Evolutionary conservation across 23 red algal genomes (phyloP), one percentile per base, ranked within the genome.

Genomic region (Chondrus crispus): DNA sequence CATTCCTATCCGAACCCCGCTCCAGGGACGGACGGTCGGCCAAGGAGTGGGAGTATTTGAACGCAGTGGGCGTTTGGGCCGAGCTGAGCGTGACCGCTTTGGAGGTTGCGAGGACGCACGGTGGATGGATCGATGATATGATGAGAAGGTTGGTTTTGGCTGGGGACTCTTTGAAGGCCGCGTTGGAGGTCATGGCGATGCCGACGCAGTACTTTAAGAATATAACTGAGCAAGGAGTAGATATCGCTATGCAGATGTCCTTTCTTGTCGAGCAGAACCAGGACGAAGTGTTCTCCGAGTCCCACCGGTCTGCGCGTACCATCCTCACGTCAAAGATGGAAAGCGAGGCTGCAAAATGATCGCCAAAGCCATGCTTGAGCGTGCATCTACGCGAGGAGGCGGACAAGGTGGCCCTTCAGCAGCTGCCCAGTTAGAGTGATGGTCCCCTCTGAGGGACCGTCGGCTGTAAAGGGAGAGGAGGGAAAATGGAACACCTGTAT

Each of bases 1-100:
- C 58, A 13, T 85, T 68, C 28, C 37, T 66, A 20, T 44, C 81
- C 4, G 51, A 43, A 6, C 81, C 68, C 26, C 62, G 55, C 53
- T 36, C 4, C 54, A 85, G 68, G 81, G 77, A 82, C 28, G 46
- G 9, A 54, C 77, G 77, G 10, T 54, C 77, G 4, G 40, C 77
- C 8, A 82, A 85, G 39, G 42, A 69, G 30, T 85, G 81, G 81
- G 58, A 69, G 81, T 85, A 85, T 42, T 19, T 36, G 10, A 85
- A 68, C 46, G 81, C 81, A 24, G 81, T 57, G 5, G 81, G 81
- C 5, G 81, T 85, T 4, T 85, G 53, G 81, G 53, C 52, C 37
- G 81, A 85, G 5, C 5, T 85, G 28, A 57, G 44, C 7, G 26
- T 68, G 9, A 46, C 39, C 53, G 54, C 81, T 19, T 28, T 69